Base-by-base conservation (phyloP, 2,329 filamentous ascomycete species). In the Blastomyces emzantsi region DNA sequence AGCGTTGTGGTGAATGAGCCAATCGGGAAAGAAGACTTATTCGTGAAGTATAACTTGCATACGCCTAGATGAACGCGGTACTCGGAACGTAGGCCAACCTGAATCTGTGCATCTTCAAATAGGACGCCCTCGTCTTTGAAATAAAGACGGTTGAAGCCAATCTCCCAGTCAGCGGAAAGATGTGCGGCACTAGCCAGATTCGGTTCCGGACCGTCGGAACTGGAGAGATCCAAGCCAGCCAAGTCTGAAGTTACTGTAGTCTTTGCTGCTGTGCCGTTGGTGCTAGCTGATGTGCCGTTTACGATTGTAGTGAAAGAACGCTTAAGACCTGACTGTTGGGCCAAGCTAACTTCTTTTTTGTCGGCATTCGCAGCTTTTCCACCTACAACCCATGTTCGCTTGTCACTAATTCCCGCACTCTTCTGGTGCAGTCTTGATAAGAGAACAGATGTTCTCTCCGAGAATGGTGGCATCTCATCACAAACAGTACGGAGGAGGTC, bases 401-500 rank as follows among this genome's bases (percentile, higher is more conserved):
- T 95, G 75, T 99, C 94, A 73, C 90, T 96, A 17, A 91, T 94
- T 65, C 89, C 90, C 58, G 89, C 90, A 71, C 95, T 92, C 79
- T 96, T 97, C 76, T 96, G 92, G 76, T 99, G 93, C 60, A 99
- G 82, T 64, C 94, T 85, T 49, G 93, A 97, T 13, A 99, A 81
- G 36, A 99, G 81, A 1, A 94, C 93, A 5, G 94, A 97, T 64
- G 96, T 88, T 65, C 95, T 83, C 75, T 99, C 92, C 0, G 94
- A 95, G 78, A 97, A 99, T 0, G 94, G 92, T 2, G 94, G 94
- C 95, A 99, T 99, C 75, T 99, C 94, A 70, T 99, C 94, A 75
- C 92, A 96, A 6, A 99, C 87, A 0, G 94, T 97, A 61, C 94
- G 86, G 15, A 99, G 81, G 7, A 99, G 83, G 68, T 97, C 92